Percentiles rank a stretch among this genome's conserved stretches.
These are phyloP conservation scores for Lachancea dasiensis DNA, from an alignment of 805 yeast genomes.

Conservation along the genomic window DNA sequence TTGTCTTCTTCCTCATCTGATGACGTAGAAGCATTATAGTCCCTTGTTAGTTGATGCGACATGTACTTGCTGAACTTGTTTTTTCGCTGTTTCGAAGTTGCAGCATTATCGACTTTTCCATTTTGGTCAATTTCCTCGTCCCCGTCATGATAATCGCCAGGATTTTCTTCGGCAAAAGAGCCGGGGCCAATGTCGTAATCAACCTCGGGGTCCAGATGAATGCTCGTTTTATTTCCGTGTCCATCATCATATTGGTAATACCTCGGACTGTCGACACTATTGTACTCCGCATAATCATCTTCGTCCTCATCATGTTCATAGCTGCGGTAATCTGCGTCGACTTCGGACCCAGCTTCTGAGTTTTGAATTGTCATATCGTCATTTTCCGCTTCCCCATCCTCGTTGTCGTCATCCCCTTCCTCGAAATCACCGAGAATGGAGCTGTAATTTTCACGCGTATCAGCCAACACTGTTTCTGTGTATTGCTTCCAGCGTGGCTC, in stretches of 20 bases:
- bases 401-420: constrained; percentile 39
- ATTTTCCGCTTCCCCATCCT: constrained; percentile 29
- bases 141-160: constrained; percentile 25
- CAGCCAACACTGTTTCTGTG: constrained; percentile 75
- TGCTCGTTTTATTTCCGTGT: constrained; percentile 31
- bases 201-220: constrained; percentile 33
- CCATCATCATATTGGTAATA: constrained; percentile 34
- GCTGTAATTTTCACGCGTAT: constrained; percentile 89
- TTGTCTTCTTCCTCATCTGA: constrained; percentile 22
- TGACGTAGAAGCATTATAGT: constrained; percentile 9
- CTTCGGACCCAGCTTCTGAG: constrained; percentile 10
- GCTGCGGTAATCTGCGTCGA: constrained; percentile 4
- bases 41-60: constrained; percentile 12
- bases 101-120: constrained; percentile 11
- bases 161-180: constrained; percentile 7
- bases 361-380: constrained; percentile 15
- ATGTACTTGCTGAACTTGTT: constrained; percentile 1
- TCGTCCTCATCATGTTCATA: constrained; percentile 30
- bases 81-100: constrained; percentile 8
- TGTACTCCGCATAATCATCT: constrained; percentile 35
- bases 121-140: constrained; percentile 18
- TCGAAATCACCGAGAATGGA: constrained; percentile 78
- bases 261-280: constrained; percentile 28
- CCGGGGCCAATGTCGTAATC: constrained; percentile 30
- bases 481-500: constrained; percentile 64